Evolutionary conservation across 768 basidiomycete species (phyloP), one percentile per base, ranked within the genome.

Genomic region (Strobilomyces echinocephalus): DNA sequence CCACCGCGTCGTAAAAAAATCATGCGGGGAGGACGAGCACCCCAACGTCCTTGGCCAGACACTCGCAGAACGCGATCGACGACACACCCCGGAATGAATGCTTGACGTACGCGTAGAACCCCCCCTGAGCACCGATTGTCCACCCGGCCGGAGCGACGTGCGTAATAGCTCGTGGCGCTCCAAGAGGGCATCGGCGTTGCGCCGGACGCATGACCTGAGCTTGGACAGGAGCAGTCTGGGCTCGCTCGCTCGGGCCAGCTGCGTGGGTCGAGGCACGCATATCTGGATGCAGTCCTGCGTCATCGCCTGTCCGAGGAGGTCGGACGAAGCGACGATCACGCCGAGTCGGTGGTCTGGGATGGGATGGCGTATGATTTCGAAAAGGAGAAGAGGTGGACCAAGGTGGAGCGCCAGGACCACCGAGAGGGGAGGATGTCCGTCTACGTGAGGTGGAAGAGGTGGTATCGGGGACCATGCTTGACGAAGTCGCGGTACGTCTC

Each of bases 401-500:
- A 59, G 49, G 76, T 80, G 0, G 66, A 65, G 20, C 86, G 73
- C 89, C 89, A 92, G 24, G 71, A 67, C 65, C 70, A 69, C 20
- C 49, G 46, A 16, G 48, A 12, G 11, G 43, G 36, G 4, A 46
- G 28, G 7, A 48, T 30, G 16, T 52, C 31, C 4, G 50, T 51
- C 52, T 54, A 46, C 0, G 49, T 43, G 3, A 65, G 39, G 2
- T 70, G 68, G 64, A 88, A 88, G 18, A 87, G 72, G 33, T 59
- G 55, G 62, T 88, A 87, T 0, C 87, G 82, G n/a, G 73, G 69
- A 18, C 60, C 60, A 5, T 69, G 62, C n/a, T 79, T 67, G 40
- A 84, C 71, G 62, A 93, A 91, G 65, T 93, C 90, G 12, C 90
- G 79, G 68, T 95, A 95, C 1, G 91, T 93, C 70, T 92, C 90